A percentile compares a stretch with the other conserved stretches of the same genome.
These are phyloP conservation scores for Coprinopsis cinerea DNA, from an alignment of 768 basidiomycete genomes.

Conservation along the genomic window DNA sequence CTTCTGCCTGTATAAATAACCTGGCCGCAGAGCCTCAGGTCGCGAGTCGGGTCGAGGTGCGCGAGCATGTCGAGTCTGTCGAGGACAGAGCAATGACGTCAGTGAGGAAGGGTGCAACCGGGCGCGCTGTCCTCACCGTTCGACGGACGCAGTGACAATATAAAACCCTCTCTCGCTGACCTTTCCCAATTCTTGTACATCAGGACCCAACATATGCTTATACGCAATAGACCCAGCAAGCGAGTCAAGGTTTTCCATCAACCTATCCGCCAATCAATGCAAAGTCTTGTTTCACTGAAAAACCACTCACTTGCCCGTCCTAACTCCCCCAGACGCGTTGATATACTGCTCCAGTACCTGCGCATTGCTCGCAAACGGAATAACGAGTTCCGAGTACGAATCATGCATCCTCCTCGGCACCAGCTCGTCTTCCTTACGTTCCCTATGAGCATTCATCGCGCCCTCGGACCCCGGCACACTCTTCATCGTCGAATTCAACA, in stretches of 20 bases:
- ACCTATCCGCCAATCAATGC: conserved; percentile 24
- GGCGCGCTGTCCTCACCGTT: no score
- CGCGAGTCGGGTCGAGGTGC: conserved; percentile 51
- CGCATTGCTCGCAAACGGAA: conserved; percentile 58
- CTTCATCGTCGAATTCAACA: conserved; percentile 33
- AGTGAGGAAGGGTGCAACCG: no score
- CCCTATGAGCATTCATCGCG: conserved; percentile 9
- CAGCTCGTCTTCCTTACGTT: conserved; percentile 21
- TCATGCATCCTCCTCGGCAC: conserved; percentile 59
- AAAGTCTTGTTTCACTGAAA: background rate
- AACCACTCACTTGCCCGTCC: conserved; percentile 56
- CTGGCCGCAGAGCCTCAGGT: conserved; percentile 72
- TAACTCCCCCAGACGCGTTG: conserved; percentile 65
- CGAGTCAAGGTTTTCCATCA: conserved; percentile 80
- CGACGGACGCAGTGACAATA: conserved; percentile 79
- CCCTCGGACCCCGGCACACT: conserved; percentile 10
- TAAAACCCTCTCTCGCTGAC: conserved; percentile 67
- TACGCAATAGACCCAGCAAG: conserved; percentile 83
- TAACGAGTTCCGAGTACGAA: conserved; percentile 59
- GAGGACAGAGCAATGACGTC: no score
- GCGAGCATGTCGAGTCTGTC: conserved; percentile 70
- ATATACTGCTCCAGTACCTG: conserved; percentile 62
- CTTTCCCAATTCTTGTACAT: conserved; percentile 45
- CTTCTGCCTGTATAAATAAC: conserved; percentile 73
- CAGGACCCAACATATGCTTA: conserved; percentile 72